Evolutionary conservation across 257 asterid genomes (phyloP), one percentile per base, ranked within the genome.

Genomic region (Salvia rosmarinus): DNA sequence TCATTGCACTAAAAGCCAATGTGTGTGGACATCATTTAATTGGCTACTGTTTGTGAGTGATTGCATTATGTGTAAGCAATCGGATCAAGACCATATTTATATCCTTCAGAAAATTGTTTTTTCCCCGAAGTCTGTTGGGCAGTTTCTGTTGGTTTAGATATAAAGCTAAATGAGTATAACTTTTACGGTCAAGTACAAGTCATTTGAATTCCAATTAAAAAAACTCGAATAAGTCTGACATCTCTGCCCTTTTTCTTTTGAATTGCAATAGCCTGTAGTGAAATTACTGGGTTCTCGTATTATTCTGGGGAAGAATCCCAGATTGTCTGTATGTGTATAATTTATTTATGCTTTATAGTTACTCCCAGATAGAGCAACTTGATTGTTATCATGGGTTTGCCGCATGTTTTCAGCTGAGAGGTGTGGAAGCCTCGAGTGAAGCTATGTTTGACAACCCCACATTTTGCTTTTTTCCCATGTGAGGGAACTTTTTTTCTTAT

Each of bases 1-100:
- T 11, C 2, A 25, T 25, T 25, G 30, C 11, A 20, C 21, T 35
- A 51, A 52, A 34, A 20, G 19, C 42, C 23, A 30, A 5, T 30
- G 1, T n/a, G 34, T 9, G 0, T 16, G 11, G 5, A 12, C 2
- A 50, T 50, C 17, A 10, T 16, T 51, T 1, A 39, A 35, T 35
- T 68, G n/a, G 25, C 40, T 40, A 39, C 13, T 0, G 37, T 40
- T 34, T 34, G 3, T 9, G 25, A 17, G n/a, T 25, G 74, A 42
- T 17, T 1, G 14, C 65, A 57, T n/a, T n/a, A n/a, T n/a, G n/a
- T n/a, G n/a, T 12, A 43, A 70, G 49, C 51, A 57, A 40, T 70
- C 34, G 19, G 28, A 25, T 70, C 44, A 57, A 57, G 34, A 32
- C 59, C 67, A 70, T 30, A 49, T 58, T 42, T 39, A 1, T 39